phyloP scores from a whole-genome alignment of 805 yeast species.

The Jamesozyma jinghongensis region DNA sequence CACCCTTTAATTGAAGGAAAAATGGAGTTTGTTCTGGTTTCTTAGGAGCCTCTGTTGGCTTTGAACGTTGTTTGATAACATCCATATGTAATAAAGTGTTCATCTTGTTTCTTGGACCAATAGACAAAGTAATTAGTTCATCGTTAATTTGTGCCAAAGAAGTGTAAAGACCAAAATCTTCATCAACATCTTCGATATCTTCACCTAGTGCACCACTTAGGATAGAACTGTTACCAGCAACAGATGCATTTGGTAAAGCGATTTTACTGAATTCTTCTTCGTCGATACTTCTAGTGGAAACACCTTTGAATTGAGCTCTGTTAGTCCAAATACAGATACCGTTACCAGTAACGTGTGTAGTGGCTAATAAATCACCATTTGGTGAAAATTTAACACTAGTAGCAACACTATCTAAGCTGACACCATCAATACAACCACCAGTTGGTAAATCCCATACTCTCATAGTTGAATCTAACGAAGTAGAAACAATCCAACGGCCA shows the following conservation, averaged over 20 bases:
- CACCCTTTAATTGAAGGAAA: constrained; percentile 62
- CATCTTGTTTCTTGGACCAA: constrained; percentile 70
- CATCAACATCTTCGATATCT: constrained; percentile 11
- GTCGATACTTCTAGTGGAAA: constrained; percentile 66
- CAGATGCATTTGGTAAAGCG: constrained; percentile 65
- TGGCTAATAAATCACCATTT: constrained; percentile 81
- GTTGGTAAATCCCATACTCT: constrained; percentile 98
- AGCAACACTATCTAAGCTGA: constrained; percentile 66
- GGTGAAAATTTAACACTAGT: constrained; percentile 77
- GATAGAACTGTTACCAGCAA: constrained; percentile 62
- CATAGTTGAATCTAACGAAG: constrained; percentile 74
- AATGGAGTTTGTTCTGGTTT: constrained; percentile 75
- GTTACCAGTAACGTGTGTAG: constrained; percentile 81
- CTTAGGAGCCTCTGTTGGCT: constrained; percentile 82
- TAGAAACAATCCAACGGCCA: constrained; percentile 88
- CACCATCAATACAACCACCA: constrained; percentile 94
- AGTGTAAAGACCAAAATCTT: constrained; percentile 33
- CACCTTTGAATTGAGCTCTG: constrained; percentile 69
- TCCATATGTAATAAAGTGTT: constrained; percentile 74
- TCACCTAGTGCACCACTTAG: constrained; percentile 68
- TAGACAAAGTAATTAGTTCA: constrained; percentile 60
- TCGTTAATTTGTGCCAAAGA: constrained; percentile 55
- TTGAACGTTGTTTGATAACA: constrained; percentile 74
- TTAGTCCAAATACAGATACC: constrained; percentile 93
- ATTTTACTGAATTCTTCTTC: constrained; percentile 61